Conservation (phyloP, 169 alveolate genomes). For the Plasmodium berghei region DNA sequence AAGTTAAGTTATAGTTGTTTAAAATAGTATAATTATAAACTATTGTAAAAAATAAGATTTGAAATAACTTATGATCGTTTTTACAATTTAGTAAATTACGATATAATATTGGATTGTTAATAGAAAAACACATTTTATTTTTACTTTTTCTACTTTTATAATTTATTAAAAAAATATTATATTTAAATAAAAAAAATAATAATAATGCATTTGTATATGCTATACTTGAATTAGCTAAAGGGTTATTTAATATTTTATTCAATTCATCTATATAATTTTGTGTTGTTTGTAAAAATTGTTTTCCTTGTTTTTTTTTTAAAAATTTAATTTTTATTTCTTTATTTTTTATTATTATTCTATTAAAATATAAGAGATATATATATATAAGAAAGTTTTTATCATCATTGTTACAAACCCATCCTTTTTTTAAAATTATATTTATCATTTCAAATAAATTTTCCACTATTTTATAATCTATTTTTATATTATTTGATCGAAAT, state of each 20-base stretch:
- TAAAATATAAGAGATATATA: conserved; percentile 18
- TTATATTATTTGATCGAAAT: background rate
- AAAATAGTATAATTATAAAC: conserved; percentile 25
- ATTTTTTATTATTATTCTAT: conserved; percentile 1
- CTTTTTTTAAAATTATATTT: conserved; percentile 8
- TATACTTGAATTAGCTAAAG: background rate
- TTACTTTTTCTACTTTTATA: conserved; percentile 20
- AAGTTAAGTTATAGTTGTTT: no score
- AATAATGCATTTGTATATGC: conserved; percentile 43
- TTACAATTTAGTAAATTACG: conserved; percentile 8
- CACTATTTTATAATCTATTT: background rate
- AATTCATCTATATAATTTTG: background rate
- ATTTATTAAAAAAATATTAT: conserved; percentile 21
- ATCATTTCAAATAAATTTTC: conserved; percentile 1
- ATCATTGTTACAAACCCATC: conserved; percentile 20
- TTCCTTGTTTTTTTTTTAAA: conserved; percentile 24
- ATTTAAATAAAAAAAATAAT: conserved; percentile 52
- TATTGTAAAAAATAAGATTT: conserved; percentile 26
- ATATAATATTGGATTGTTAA: conserved; percentile 11
- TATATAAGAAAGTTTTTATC: conserved; percentile 42
- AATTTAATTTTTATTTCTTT: conserved; percentile 12
- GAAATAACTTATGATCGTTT: conserved; percentile 9
- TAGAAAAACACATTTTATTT: background rate
- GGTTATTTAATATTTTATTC: conserved; percentile 13
- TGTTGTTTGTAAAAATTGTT: conserved; percentile 15